phyloP scores from a whole-genome alignment of 2,329 filamentous ascomycete species.

The Trichophyton schoenleinii region DNA sequence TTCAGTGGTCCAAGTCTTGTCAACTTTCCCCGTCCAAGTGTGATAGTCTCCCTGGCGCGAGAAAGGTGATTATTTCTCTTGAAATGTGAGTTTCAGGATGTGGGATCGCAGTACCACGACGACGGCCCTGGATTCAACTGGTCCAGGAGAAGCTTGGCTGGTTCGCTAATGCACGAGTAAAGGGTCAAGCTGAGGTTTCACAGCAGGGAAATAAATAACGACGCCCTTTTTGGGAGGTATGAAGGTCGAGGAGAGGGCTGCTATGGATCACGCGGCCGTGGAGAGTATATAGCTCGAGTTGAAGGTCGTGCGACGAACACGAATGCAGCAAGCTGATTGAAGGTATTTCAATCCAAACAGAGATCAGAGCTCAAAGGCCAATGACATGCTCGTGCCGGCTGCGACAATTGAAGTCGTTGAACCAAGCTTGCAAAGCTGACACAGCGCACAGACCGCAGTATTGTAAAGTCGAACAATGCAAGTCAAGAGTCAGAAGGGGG shows the following conservation, averaged over 20 bases:
- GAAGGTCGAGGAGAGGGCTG: neutral
- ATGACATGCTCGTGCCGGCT: neutral
- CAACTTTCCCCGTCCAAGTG: neutral
- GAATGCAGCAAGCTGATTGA: neutral
- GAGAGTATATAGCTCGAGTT: conserved; percentile 4
- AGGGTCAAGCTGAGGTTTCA: neutral
- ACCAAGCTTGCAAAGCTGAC: neutral
- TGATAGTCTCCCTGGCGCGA: neutral
- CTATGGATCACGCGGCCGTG: conserved; percentile 5
- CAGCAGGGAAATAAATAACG: conserved; percentile 6
- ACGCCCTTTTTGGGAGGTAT: neutral
- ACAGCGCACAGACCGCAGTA: neutral
- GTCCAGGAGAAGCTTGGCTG: conserved; percentile 1
- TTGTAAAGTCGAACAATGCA: neutral
- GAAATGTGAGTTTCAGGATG: neutral
- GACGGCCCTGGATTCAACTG: neutral
- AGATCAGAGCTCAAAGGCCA: neutral
- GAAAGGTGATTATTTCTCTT: neutral
- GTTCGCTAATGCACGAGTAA: conserved; percentile 5
- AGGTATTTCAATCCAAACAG: neutral
- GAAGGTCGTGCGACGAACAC: conserved; percentile 8
- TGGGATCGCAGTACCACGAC: neutral
- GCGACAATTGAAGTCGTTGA: neutral
- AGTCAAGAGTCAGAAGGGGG: neutral
- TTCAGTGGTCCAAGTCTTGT: conserved; percentile 8